Percentiles rank a stretch among this genome's conserved stretches.
Conservation (phyloP, 306 rosid genomes). For the Fragaria ananassa region DNA sequence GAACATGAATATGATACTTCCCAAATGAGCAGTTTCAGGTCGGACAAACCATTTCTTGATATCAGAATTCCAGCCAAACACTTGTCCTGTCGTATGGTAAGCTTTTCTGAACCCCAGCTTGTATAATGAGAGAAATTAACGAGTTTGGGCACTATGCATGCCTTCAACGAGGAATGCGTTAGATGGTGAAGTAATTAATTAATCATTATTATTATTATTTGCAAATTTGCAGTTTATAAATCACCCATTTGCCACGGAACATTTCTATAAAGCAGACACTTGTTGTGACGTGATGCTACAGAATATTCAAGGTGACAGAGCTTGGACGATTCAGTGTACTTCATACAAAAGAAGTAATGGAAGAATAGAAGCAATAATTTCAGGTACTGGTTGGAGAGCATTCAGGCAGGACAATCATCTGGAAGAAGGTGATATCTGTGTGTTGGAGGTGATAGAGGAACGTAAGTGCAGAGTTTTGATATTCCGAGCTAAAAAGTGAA, state of each 20-base stretch:
- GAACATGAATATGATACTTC: background rate
- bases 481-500: slow-evolving; percentile 7
- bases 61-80: slow-evolving; percentile 3
- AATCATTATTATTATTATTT: background rate
- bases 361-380: background rate
- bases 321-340: slow-evolving; percentile 20
- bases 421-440: slow-evolving; percentile 20
- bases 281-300: background rate
- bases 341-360: slow-evolving; percentile 1
- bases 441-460: slow-evolving; percentile 13
- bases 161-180: too few relatives aligned
- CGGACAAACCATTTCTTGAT: slow-evolving; percentile 1
- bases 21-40: background rate
- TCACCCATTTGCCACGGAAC: background rate
- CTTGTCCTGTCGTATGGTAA: slow-evolving; percentile 4
- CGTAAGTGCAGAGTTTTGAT: slow-evolving; percentile 2
- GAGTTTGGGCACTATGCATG: background rate
- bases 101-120: background rate
- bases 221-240: background rate
- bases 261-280: slow-evolving; percentile 1
- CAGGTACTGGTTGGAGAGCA: slow-evolving; percentile 25
- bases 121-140: background rate
- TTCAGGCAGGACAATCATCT: slow-evolving; percentile 23
- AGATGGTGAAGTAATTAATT: background rate
- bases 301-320: background rate